These are phyloP conservation scores for Giardia muris DNA, from an alignment of 208 protist genomes.

Conservation along the genomic window DNA sequence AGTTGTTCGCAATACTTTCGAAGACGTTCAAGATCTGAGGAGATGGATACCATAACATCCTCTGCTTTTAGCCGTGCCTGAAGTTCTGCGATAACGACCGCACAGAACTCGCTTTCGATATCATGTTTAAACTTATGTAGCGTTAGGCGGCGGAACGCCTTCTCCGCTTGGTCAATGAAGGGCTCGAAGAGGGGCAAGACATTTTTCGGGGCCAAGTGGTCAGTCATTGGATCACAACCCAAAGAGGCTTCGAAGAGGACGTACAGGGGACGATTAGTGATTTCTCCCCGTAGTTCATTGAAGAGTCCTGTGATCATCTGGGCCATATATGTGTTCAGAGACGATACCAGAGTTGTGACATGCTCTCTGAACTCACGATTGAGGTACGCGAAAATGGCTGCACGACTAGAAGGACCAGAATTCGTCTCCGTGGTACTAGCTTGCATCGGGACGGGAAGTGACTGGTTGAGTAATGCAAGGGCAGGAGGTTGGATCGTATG, in stretches of 20 bases:
- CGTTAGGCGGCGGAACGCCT: not conserved
- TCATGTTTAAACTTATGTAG: slow-evolving; percentile 4
- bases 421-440: not conserved
- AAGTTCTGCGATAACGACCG: not conserved
- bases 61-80: not conserved
- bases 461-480: too few relatives aligned
- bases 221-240: not conserved
- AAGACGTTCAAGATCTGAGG: not conserved
- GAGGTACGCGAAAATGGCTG: not conserved
- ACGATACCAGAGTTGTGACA: not conserved
- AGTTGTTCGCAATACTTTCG: not conserved
- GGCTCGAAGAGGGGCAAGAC: not conserved
- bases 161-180: not conserved
- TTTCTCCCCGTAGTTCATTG: not conserved
- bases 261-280: not conserved
- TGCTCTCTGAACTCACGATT: not conserved
- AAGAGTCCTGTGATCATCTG: not conserved
- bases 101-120: not conserved
- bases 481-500: too few relatives aligned
- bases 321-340: not conserved
- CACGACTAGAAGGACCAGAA: not conserved
- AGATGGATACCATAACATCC: not conserved
- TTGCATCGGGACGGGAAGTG: too few relatives aligned
- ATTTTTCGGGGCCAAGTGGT: slow-evolving; percentile 5
- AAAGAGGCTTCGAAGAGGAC: slow-evolving; percentile 4